Base-by-base conservation (phyloP, 2,329 filamentous ascomycete genomes). In the Pleoardoris graminearum region DNA sequence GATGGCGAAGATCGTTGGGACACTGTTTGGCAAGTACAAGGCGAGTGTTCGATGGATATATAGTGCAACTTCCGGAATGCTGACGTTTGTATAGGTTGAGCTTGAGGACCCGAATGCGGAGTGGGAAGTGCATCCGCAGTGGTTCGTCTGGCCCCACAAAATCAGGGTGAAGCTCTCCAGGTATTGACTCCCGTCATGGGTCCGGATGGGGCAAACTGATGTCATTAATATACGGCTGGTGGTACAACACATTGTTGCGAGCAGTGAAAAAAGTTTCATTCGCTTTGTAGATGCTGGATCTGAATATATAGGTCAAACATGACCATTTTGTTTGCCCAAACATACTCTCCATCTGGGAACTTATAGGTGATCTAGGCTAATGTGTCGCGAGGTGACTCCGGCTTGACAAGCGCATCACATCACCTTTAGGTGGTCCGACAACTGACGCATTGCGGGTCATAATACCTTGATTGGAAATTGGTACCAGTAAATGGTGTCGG, bases 1-100 rank as follows among this genome's bases (percentile, higher is more conserved):
- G 55, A 39, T 71, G 46, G 63, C 61, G 37, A 86, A 85, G 73
- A 76, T 85, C 30, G 68, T 83, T 30, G 81, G 81, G 4, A 77
- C 80, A 30, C 51, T 82, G 41, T 72, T 80, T 55, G 61, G 58
- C 7, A 69, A 59, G 35, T 82, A 79, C 57, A 69, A 79, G 57
- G 72, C 75, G 48, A 64, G 72, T 68, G 17, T 2, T 3, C 27
- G 43, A 41, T 3, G 29, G 27, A 14, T 27, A 11, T 8, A 16
- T 10, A 16, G 19, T 7, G 14, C 49, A 36, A n/a, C 38, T 25
- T 16, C 12, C 5, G 14, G 10, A n/a, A 7, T 14, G 30, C 21
- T 46, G 16, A 45, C 33, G 22, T 35, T 27, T 17, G 29, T 43
- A 32, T 55, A 68, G 71, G 71, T 76, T 50, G 65, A 66, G 10